A percentile compares a stretch with the other conserved stretches of the same genome.
Evolutionary conservation across 495 filamentous ascomycete genomes (phyloP).

Genomic region (Neurospora sp.): DNA sequence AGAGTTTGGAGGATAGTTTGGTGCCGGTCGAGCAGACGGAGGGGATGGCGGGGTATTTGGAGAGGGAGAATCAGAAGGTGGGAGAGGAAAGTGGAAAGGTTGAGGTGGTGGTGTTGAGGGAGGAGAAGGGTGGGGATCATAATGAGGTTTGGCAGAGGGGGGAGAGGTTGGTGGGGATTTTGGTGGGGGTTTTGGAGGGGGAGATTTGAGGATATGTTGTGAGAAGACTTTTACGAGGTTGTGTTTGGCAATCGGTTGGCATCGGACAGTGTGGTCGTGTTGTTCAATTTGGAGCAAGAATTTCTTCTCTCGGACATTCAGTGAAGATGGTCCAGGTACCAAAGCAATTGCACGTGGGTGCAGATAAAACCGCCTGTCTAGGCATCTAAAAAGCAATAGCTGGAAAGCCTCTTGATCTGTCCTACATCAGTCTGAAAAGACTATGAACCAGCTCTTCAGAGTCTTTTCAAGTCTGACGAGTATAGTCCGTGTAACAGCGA

Average conservation of each 20-base stretch:
- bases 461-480: not conserved
- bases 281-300: not conserved
- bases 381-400: not conserved
- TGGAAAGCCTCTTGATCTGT: not conserved
- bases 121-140: constrained; percentile 14
- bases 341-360: not conserved
- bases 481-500: not conserved
- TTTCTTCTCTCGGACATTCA: not conserved
- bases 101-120: constrained; percentile 4
- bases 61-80: not conserved
- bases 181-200: constrained; percentile 5
- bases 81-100: not conserved
- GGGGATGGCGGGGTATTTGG: constrained; percentile 13
- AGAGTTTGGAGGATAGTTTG: constrained; percentile 24
- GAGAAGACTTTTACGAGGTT: not conserved
- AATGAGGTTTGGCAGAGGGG: constrained; percentile 19
- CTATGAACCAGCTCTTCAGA: not conserved
- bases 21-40: constrained; percentile 23
- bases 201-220: not conserved
- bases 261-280: not conserved
- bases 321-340: not conserved
- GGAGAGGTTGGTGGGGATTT: constrained; percentile 11
- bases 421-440: not conserved
- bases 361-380: not conserved
- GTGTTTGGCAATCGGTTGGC: not conserved